phyloP scores from a whole-genome alignment of 2,329 filamentous ascomycete species.

The Hirsutella rhossiliensis region DNA sequence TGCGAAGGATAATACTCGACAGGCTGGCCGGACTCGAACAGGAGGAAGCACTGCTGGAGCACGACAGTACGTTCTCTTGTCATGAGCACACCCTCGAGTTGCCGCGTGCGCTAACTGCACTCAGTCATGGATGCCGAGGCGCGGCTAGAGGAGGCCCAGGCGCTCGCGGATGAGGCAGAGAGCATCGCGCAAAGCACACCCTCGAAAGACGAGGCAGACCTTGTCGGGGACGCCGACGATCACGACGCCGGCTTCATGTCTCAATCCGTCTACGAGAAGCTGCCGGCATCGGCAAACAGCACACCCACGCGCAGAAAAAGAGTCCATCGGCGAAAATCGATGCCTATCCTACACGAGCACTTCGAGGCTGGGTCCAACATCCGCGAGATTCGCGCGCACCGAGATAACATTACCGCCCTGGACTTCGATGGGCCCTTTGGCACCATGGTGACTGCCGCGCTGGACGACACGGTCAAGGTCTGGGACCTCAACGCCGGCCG shows the following conservation, averaged over 20 bases:
- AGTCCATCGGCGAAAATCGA: slow-evolving; percentile 62
- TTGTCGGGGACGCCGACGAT: slow-evolving; percentile 37
- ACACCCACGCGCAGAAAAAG: slow-evolving; percentile 39
- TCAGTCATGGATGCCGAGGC: slow-evolving; percentile 51
- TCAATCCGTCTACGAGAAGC: slow-evolving; percentile 90
- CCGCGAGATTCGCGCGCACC: slow-evolving; percentile 78
- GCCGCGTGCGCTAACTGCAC: neutral
- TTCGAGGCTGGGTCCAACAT: slow-evolving; percentile 83
- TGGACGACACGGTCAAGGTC: slow-evolving; percentile 88
- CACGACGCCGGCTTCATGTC: slow-evolving; percentile 70
- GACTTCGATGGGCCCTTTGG: slow-evolving; percentile 98
- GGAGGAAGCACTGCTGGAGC: slow-evolving; percentile 81
- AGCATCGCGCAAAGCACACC: slow-evolving; percentile 39
- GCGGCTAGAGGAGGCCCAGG: slow-evolving; percentile 49
- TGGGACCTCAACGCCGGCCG: slow-evolving; percentile 93
- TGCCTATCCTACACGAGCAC: slow-evolving; percentile 92
- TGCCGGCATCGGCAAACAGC: slow-evolving; percentile 46
- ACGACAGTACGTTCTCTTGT: slow-evolving; percentile 53
- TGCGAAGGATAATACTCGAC: slow-evolving; percentile 86
- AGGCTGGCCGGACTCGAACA: slow-evolving; percentile 76
- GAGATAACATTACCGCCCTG: slow-evolving; percentile 75
- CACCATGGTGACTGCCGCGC: slow-evolving; percentile 79
- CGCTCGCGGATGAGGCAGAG: slow-evolving; percentile 45
- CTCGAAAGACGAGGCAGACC: slow-evolving; percentile 40
- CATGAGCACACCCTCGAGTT: neutral